Base-by-base conservation (phyloP, 1,284 basidiomycete genomes). In the Fomitopsis schrenkii region DNA sequence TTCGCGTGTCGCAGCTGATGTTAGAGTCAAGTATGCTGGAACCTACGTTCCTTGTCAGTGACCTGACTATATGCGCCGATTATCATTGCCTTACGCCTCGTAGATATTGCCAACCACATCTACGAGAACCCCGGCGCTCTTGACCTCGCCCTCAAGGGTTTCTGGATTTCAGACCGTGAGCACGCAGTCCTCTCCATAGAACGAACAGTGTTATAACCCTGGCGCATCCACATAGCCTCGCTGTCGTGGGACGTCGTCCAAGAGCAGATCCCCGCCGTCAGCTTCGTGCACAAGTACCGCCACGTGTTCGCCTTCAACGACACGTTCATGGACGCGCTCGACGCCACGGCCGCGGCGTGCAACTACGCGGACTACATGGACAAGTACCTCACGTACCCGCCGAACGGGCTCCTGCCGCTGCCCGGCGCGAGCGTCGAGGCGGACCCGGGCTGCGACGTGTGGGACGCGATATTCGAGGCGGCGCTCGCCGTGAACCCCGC, bases 41-140 rank as follows among this genome's bases (percentile, higher is more conserved):
- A 82, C 78, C 62, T 91, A 89, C 68, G 77, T 91, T 35, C 87
- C 88, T 45, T 77, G 72, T 80, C 67, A 65, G 76, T 74, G n/a
- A 59, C 26, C 0, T 38, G 26, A n/a, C 6, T 46, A 30, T 30
- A 7, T 15, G 17, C 9, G 15, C 12, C n/a, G 6, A 26, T 45
- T 28, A 5, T 57, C 4, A 6, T 35, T 7, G 17, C 14, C 22
- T 35, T 12, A 33, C 35, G 19, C 3, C 41, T 58, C 7, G 59
- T 38, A 91, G 89, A 91, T 67, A 86, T 90, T 63, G 89, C 90
- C 2, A 84, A 91, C 71, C 87, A 81, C 68, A 87, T 92, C 58
- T 88, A 85, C 67, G 79, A 81, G 36, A 75, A 91, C 57, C 82
- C 85, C 0, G 71, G 66, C 2, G 66, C 74, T 0, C 72, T 91